phyloP scores from a whole-genome alignment of 805 yeast genomes.

The Candida gorgasii region DNA sequence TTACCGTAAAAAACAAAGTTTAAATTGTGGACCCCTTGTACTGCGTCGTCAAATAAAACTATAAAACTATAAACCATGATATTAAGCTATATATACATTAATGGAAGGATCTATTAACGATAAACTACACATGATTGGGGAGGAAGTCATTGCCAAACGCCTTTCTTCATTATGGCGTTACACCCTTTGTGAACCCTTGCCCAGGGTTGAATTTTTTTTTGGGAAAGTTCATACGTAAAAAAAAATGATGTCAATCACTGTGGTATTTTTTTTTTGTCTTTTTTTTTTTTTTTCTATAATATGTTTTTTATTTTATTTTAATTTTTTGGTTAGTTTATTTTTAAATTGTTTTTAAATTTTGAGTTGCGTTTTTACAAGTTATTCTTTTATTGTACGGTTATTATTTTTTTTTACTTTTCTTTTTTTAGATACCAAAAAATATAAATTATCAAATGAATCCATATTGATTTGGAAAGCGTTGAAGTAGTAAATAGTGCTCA shows the following conservation, averaged over 20 bases:
- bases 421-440: constrained; percentile 5
- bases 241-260: constrained; percentile 3
- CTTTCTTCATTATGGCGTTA: not conserved
- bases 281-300: too few relatives aligned
- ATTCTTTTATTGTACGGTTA: not conserved
- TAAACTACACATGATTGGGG: too few relatives aligned
- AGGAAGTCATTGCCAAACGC: too few relatives aligned
- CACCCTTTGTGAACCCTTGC: not conserved
- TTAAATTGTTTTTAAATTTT: not conserved
- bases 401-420: constrained; percentile 3
- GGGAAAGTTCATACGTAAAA: not conserved
- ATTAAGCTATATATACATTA: too few relatives aligned
- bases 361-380: constrained; percentile 9
- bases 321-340: constrained; percentile 1
- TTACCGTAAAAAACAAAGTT: constrained; percentile 5
- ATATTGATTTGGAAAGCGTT: not conserved
- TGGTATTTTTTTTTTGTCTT: not conserved
- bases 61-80: not conserved
- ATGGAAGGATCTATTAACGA: too few relatives aligned
- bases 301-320: not conserved
- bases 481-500: not conserved
- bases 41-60: not conserved
- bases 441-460: constrained; percentile 8
- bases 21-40: constrained; percentile 4
- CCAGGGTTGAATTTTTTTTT: not conserved